phyloP scores from a whole-genome alignment of 306 rosid genomes.

The Cyclanthera cordifolia region DNA sequence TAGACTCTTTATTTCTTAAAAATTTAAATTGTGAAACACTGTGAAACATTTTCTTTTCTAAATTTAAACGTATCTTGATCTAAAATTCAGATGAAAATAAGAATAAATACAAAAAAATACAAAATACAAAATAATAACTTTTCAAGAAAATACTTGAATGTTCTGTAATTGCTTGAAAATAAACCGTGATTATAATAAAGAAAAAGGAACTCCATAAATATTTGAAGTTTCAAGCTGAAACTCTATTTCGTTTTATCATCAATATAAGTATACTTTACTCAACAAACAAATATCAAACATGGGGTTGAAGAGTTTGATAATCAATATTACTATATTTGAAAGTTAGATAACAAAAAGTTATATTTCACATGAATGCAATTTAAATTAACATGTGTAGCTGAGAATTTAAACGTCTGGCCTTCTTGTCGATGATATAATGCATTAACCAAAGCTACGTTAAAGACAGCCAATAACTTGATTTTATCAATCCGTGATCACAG shows the following conservation, averaged over 20 bases:
- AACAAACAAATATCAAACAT: not conserved
- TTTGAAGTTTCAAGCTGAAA: not conserved
- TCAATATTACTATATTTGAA: not conserved
- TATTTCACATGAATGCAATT: not conserved
- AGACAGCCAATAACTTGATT: not conserved
- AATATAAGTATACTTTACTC: not conserved
- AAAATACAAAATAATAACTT: not conserved
- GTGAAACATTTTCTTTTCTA: not conserved
- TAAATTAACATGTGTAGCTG: not conserved
- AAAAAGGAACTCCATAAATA: not conserved
- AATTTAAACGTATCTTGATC: not conserved
- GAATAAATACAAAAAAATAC: not conserved
- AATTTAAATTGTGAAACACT: no score
- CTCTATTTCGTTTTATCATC: not conserved
- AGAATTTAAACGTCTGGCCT: no score
- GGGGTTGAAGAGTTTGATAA: not conserved
- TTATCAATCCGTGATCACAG: not conserved
- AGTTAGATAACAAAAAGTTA: no score
- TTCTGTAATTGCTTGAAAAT: not conserved
- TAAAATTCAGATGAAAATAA: not conserved
- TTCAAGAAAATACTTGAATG: not conserved
- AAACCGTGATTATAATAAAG: not conserved
- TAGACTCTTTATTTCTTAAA: not conserved
- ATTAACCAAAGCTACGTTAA: not conserved
- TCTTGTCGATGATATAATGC: no score